Evolutionary conservation across 345 rosid species (phyloP).

Genomic region (Aethionema arabicum): DNA sequence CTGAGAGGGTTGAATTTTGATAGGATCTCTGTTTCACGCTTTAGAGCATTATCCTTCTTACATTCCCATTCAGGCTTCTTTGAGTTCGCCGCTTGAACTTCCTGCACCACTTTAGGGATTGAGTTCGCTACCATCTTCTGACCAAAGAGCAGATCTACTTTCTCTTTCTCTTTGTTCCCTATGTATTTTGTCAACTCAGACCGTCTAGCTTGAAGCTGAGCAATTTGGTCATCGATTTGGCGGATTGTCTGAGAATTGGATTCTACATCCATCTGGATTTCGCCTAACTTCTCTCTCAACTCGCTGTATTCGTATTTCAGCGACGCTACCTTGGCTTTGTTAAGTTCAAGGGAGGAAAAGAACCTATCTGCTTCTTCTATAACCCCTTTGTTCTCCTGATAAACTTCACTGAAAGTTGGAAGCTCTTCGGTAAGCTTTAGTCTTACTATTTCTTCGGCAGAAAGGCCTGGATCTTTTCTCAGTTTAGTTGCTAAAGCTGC

Average conservation of each 20-base stretch:
- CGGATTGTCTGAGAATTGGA: conserved; percentile 40
- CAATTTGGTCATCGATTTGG: conserved; percentile 59
- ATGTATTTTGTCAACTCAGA: conserved; percentile 42
- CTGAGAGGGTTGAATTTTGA: conserved; percentile 55
- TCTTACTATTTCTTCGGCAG: conserved; percentile 65
- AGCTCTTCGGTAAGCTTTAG: conserved; percentile 66
- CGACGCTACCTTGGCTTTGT: conserved; percentile 55
- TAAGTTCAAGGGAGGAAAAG: conserved; percentile 48
- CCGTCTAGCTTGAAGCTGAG: conserved; percentile 50
- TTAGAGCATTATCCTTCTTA: conserved; percentile 49
- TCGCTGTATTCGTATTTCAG: conserved; percentile 58
- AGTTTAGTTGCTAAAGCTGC: conserved; percentile 54
- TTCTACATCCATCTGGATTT: conserved; percentile 54
- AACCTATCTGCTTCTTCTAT: conserved; percentile 49
- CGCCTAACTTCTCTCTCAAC: conserved; percentile 47
- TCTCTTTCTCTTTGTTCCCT: conserved; percentile 46
- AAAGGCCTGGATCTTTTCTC: conserved; percentile 51
- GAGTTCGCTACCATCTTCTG: conserved; percentile 53
- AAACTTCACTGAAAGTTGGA: conserved; percentile 56
- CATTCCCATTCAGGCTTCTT: conserved; percentile 54
- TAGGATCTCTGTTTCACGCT: conserved; percentile 53
- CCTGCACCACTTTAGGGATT: conserved; percentile 52
- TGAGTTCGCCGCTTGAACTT: conserved; percentile 58
- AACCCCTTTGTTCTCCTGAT: conserved; percentile 49
- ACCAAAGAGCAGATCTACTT: conserved; percentile 40